Conservation (phyloP, 768 basidiomycete species). For the Crassisporium funariophilum region DNA sequence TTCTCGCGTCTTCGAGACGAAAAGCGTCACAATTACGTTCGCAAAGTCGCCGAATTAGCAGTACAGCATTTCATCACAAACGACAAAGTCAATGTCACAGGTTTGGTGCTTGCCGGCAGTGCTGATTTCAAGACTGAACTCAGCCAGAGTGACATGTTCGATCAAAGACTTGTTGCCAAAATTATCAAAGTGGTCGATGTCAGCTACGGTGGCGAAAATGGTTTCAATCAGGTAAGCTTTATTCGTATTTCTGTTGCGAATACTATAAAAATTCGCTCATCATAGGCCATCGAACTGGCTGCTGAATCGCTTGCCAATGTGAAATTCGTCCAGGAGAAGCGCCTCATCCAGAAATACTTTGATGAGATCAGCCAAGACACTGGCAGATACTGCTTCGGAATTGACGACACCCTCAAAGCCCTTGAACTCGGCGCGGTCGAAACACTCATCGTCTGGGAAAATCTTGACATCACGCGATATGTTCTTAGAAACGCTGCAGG, state of each 20-base stretch:
- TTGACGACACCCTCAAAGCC: conserved; percentile 95
- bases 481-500: conserved; percentile 89
- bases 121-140: conserved; percentile 99
- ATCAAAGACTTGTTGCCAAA: conserved; percentile 83
- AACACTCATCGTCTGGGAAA: conserved; percentile 98
- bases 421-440: conserved; percentile 96
- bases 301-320: conserved; percentile 96
- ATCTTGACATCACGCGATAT: conserved; percentile 88
- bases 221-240: conserved; percentile 90
- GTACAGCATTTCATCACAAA: conserved; percentile 98
- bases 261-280: conserved; percentile 4
- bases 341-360: conserved; percentile 96
- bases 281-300: conserved; percentile 96
- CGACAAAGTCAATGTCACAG: conserved; percentile 98
- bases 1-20: conserved; percentile 99
- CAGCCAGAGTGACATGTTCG: conserved; percentile 95
- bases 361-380: conserved; percentile 99
- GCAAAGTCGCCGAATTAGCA: conserved; percentile 96
- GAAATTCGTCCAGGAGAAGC: conserved; percentile 99
- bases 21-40: conserved; percentile 99
- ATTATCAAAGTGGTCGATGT: conserved; percentile 99
- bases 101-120: conserved; percentile 92
- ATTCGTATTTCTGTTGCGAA: background rate
- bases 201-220: conserved; percentile 97
- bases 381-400: conserved; percentile 95